Percentiles rank a stretch among this genome's conserved stretches.
These are phyloP conservation scores for Candida labiduridarum DNA, from an alignment of 1,139 yeast species.

Conservation along the genomic window DNA sequence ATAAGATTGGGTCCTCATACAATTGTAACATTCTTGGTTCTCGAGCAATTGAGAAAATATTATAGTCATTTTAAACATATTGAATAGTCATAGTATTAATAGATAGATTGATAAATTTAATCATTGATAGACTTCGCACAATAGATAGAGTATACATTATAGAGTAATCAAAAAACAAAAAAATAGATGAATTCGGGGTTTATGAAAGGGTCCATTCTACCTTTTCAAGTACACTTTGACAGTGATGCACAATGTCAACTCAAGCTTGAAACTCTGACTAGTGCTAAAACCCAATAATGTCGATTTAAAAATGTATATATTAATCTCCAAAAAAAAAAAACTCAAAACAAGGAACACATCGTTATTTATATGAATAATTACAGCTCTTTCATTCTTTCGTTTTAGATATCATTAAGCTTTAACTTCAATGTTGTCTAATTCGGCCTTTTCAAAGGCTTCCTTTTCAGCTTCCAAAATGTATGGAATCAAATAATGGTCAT, in stretches of 20 bases:
- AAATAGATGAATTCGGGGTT: not conserved
- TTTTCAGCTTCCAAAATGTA: slow-evolving; percentile 93
- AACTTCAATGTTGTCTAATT: slow-evolving; percentile 75
- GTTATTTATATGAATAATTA: slow-evolving; percentile 6
- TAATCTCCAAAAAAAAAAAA: slow-evolving; percentile 1
- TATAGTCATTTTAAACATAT: slow-evolving; percentile 15
- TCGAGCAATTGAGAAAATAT: slow-evolving; percentile 72
- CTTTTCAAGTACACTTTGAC: too few relatives aligned
- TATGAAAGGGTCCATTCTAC: too few relatives aligned
- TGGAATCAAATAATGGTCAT: slow-evolving; percentile 82
- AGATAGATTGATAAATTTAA: not conserved
- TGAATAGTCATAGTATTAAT: not conserved
- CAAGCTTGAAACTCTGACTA: too few relatives aligned
- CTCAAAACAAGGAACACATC: not conserved
- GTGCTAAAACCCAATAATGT: not conserved
- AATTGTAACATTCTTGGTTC: slow-evolving; percentile 77
- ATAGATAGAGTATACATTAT: slow-evolving; percentile 1
- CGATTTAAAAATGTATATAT: not conserved
- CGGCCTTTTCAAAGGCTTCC: slow-evolving; percentile 84
- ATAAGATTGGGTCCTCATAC: slow-evolving; percentile 89
- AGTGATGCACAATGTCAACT: too few relatives aligned
- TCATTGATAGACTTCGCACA: not conserved
- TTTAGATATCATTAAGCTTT: slow-evolving; percentile 4
- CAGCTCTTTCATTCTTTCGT: not conserved
- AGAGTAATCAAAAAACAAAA: not conserved